phyloP scores from a whole-genome alignment of 805 yeast species.

The Yamadazyma phyllophila region DNA sequence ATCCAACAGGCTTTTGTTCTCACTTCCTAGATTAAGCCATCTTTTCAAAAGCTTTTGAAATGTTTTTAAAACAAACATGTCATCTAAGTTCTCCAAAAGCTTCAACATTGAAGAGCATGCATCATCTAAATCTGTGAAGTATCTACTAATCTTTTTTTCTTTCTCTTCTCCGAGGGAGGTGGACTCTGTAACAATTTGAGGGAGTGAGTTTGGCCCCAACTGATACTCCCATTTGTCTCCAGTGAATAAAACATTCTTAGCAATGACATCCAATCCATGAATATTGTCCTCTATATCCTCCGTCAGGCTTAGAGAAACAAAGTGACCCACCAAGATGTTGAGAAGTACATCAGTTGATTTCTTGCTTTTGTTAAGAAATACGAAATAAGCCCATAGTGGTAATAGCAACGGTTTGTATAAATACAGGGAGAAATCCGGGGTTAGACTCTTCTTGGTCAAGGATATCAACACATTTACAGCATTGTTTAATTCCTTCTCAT shows the following conservation, averaged over 20 bases:
- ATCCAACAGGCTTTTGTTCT: conserved; percentile 5
- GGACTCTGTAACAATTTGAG: conserved; percentile 23
- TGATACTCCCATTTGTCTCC: conserved; percentile 39
- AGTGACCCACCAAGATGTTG: conserved; percentile 38
- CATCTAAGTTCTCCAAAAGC: conserved; percentile 50
- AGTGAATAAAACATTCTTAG: conserved; percentile 31
- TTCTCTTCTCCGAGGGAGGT: conserved; percentile 9
- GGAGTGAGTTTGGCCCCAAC: conserved; percentile 40
- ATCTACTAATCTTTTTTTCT: conserved; percentile 26
- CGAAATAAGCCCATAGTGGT: conserved; percentile 46
- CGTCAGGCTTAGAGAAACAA: conserved; percentile 22
- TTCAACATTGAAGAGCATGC: conserved; percentile 28
- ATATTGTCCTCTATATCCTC: conserved; percentile 15
- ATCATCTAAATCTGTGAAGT: conserved; percentile 27
- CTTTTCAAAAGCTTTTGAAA: conserved; percentile 55
- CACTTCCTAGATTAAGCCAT: conserved; percentile 47
- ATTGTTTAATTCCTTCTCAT: conserved; percentile 56
- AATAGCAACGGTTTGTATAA: conserved; percentile 30
- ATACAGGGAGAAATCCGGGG: conserved; percentile 22
- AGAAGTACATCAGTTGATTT: conserved; percentile 35
- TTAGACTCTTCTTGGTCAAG: conserved; percentile 43
- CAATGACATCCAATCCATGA: conserved; percentile 28
- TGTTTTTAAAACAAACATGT: conserved; percentile 40
- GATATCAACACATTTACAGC: conserved; percentile 65
- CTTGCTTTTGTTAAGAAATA: conserved; percentile 28